Evolutionary conservation across 768 basidiomycete species (phyloP), one percentile per base, ranked within the genome.

Genomic region (Mycena rebaudengoi): DNA sequence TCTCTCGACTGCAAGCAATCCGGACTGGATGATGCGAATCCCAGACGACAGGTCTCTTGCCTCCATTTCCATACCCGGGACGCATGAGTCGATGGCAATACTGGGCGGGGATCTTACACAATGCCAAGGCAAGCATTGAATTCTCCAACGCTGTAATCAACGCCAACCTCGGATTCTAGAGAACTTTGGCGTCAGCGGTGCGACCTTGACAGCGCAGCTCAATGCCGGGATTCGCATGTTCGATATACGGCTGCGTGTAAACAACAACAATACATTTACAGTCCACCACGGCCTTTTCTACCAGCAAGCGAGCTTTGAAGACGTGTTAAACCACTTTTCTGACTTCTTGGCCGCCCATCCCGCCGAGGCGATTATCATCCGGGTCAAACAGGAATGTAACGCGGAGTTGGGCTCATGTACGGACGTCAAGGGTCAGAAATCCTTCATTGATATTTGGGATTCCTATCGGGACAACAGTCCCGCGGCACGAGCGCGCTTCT

Each of bases 261-360:
- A 50, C 18, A 29, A 16, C 12, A 54, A 30, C 60, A 62, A 66
- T 43, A 66, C 32, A 16, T 66, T 66, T 49, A 14, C 18, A n/a
- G 45, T 66, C 26, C 65, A 66, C 65, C 65, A 66, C 60, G 65
- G 65, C 43, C 40, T 54, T 46, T 35, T 58, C 29, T 66, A 66
- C 60, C 65, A 66, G 29, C 62, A 66, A 49, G 65, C 65, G 12
- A 66, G 62, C 65, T 66, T 66, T 25, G 65, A 66, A 49, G 60
- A 66, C 50, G 65, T 66, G 6, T 44, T 66, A 21, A 46, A 57
- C 55, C 62, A 62, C 29, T 26, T 66, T 49, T 53, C 50, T 48
- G 30, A 37, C 28, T 66, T 62, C 55, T 56, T 66, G 48, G 10
- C 26, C 55, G 65, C 60, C n/a, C 65, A 66, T 54, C 29, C 60